Conservation (phyloP, 345 rosid species). For the Zanthoxylum bungeanum region DNA sequence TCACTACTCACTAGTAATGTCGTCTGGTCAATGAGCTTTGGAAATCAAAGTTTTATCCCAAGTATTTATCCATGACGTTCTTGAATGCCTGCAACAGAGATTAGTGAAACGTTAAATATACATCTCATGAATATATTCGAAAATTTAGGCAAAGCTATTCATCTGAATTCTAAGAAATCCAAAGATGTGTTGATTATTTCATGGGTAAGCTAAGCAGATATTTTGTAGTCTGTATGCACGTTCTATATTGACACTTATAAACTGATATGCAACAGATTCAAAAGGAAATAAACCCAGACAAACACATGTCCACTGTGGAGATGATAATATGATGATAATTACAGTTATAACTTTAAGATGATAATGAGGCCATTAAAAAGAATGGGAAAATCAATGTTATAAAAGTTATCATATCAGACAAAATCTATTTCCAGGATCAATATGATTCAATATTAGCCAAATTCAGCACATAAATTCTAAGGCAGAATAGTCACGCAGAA, state of each 20-base stretch:
- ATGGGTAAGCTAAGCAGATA: constrained; percentile 10
- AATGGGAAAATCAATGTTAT: constrained; percentile 14
- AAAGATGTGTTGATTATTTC: constrained; percentile 12
- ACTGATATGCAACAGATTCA: constrained; percentile 10
- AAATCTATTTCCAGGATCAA: not conserved
- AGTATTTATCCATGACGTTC: constrained; percentile 55
- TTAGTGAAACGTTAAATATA: not conserved
- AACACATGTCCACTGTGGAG: constrained; percentile 8
- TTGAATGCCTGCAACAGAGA: constrained; percentile 56
- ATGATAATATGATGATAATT: constrained; percentile 5
- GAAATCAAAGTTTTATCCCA: constrained; percentile 47
- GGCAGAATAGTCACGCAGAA: not conserved
- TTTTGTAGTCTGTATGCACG: constrained; percentile 15
- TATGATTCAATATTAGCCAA: not conserved
- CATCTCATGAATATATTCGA: not conserved
- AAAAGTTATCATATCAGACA: constrained; percentile 22
- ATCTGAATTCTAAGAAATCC: constrained; percentile 11
- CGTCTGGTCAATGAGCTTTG: constrained; percentile 23
- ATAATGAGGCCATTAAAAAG: not conserved
- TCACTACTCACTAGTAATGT: constrained; percentile 22
- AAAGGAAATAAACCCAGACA: constrained; percentile 18
- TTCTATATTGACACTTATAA: not conserved
- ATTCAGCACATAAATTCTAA: not conserved
- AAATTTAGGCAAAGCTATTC: constrained; percentile 4
- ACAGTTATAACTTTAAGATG: not conserved